Conservation (phyloP, 805 yeast species). For the Myxozyma melibiosi region DNA sequence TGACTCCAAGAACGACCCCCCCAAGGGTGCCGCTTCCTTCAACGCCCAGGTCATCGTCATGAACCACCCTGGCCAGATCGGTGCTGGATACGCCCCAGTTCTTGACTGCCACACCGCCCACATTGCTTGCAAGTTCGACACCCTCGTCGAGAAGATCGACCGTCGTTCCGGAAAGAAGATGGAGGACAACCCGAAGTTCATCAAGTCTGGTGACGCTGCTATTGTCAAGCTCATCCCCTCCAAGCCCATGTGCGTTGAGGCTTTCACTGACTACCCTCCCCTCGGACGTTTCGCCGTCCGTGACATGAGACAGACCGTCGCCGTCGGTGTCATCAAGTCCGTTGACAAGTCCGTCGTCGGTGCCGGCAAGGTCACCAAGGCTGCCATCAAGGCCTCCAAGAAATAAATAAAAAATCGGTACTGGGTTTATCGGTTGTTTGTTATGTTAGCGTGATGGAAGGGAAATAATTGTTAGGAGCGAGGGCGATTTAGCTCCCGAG, state of each 20-base stretch:
- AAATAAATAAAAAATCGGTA: slow-evolving; percentile 50
- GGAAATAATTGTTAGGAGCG: slow-evolving; percentile 1
- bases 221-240: slow-evolving; percentile 85
- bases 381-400: slow-evolving; percentile 83
- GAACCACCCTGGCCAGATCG: slow-evolving; percentile 90
- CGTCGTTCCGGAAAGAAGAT: slow-evolving; percentile 89
- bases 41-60: slow-evolving; percentile 82
- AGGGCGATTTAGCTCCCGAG: slow-evolving; percentile 3
- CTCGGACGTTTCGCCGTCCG: slow-evolving; percentile 98
- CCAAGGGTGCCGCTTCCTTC: slow-evolving; percentile 77
- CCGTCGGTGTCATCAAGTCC: slow-evolving; percentile 98
- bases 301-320: slow-evolving; percentile 99
- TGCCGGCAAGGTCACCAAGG: slow-evolving; percentile 95
- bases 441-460: slow-evolving; percentile 1
- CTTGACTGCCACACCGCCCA: slow-evolving; percentile 93
- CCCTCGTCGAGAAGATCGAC: slow-evolving; percentile 80
- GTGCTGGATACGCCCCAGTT: slow-evolving; percentile 90
- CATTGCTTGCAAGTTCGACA: slow-evolving; percentile 85
- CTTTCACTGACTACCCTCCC: slow-evolving; percentile 94
- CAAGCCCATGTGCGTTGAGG: slow-evolving; percentile 94
- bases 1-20: slow-evolving; percentile 89
- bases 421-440: slow-evolving; percentile 16
- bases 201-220: slow-evolving; percentile 96
- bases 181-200: slow-evolving; percentile 88
- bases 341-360: slow-evolving; percentile 82